Base-by-base conservation (phyloP, 2,329 filamentous ascomycete species). In the Rhinocladiella mackenziei region DNA sequence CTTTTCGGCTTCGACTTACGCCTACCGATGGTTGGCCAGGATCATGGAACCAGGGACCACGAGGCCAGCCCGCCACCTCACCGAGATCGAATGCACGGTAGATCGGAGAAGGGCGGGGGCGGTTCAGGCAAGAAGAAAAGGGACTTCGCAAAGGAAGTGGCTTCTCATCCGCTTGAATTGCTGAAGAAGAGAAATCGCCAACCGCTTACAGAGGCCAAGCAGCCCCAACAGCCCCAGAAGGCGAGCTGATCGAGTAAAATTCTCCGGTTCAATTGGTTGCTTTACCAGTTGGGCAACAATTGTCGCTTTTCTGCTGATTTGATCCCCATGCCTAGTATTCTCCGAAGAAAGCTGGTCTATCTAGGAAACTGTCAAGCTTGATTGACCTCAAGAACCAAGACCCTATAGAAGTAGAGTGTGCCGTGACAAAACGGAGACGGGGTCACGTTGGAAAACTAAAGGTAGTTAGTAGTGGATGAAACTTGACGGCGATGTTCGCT, bases 11-110 rank as follows among this genome's bases (percentile, higher is more conserved):
- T 42, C 39, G 29, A 22, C 14, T 20, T 26, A 17, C 19, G 11
- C 37, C 8, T 17, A 11, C 10, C 10, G 28, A 31, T 36, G 40
- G 17, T 17, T 28, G 31, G 35, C 42, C 39, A 26, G 42, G 41
- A 45, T 45, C 37, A 39, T 45, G 42, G 33, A 37, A n/a, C n/a
- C n/a, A n/a, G n/a, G n/a, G n/a, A n/a, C n/a, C n/a, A 35, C 22
- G 19, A 25, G 23, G 19, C 28, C n/a, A 40, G 13, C 19, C 30
- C 28, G 38, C 37, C 31, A 15, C 11, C 39, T n/a, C n/a, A n/a
- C 31, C 31, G 29, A 44, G 39, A 39, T 39, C 34, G 7, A 29
- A 41, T 41, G 41, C 31, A 45, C 19, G 45, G 32, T 37, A 41
- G 45, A 49, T 49, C 40, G 45, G n/a, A n/a, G n/a, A n/a, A n/a